phyloP scores from a whole-genome alignment of 129 eudicot genomes.

The Lactuca saligna region DNA sequence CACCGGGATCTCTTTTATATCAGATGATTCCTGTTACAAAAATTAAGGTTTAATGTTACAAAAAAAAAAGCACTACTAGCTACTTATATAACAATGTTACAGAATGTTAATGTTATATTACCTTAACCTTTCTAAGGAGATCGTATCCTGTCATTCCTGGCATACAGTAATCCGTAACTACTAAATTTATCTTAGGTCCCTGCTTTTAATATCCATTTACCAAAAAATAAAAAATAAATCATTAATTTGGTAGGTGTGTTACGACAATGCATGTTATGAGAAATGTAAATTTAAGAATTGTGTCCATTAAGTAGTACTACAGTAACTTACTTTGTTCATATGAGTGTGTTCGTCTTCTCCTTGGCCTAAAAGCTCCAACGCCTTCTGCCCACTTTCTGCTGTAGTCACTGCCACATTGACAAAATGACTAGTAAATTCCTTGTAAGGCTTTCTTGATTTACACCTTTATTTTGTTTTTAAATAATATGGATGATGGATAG shows the following conservation, averaged over 20 bases:
- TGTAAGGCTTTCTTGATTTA: no score
- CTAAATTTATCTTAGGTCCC: conserved; percentile 53
- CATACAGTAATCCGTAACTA: conserved; percentile 82
- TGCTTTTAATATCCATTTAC: conserved; percentile 27
- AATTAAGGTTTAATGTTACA: not conserved
- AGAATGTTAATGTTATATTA: conserved; percentile 21
- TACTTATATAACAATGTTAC: not conserved
- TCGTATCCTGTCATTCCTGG: conserved; percentile 90
- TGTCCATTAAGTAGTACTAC: not conserved
- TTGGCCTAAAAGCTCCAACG: conserved; percentile 60
- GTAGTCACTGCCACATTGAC: conserved; percentile 49
- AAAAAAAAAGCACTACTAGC: not conserved
- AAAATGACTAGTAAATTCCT: not conserved
- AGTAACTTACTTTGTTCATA: conserved; percentile 33
- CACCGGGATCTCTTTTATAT: conserved; percentile 71
- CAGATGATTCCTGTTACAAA: conserved; percentile 59
- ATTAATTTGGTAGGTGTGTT: not conserved
- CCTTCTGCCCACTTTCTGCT: conserved; percentile 60
- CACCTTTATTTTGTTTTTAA: not conserved
- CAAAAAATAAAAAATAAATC: not conserved
- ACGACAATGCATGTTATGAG: not conserved
- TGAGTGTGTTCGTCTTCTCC: conserved; percentile 32
- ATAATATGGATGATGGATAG: not conserved
- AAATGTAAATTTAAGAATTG: conserved; percentile 6
- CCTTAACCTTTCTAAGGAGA: conserved; percentile 77